Evolutionary conservation across 768 basidiomycete genomes (phyloP).

Genomic region (Fistulinella prunicolor): DNA sequence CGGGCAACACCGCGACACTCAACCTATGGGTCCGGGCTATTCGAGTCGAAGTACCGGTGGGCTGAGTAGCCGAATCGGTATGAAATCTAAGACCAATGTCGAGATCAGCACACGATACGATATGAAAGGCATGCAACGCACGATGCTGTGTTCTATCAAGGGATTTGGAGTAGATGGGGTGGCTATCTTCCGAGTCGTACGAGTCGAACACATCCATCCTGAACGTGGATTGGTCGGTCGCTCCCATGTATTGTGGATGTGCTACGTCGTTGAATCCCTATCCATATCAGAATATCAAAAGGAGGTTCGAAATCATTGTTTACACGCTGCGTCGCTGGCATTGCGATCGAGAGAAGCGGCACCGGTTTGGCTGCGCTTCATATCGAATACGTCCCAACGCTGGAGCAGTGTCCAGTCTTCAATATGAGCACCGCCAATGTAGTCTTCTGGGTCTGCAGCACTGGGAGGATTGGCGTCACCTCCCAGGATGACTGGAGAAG

Average conservation of each 20-base stretch:
- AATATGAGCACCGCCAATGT: neutral
- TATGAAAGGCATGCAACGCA: neutral
- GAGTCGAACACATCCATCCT: no score
- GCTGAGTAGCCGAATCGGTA: neutral
- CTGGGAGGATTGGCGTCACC: no score
- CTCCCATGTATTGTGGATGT: neutral
- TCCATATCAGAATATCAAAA: neutral
- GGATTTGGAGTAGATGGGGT: neutral
- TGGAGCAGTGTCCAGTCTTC: conserved; percentile 11
- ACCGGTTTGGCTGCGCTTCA: conserved; percentile 17
- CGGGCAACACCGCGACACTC: neutral
- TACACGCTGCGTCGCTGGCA: conserved; percentile 9
- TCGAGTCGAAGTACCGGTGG: neutral
- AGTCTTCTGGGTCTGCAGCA: no score
- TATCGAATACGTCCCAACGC: neutral
- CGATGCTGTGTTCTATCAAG: conserved; percentile 16
- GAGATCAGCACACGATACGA: conserved; percentile 3
- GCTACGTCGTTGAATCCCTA: conserved; percentile 14
- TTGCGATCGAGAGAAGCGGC: conserved; percentile 22
- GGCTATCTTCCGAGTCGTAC: conserved; percentile 8
- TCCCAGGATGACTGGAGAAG: no score
- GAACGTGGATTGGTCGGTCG: conserved; percentile 1
- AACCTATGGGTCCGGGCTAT: neutral
- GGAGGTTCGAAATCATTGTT: conserved; percentile 9
- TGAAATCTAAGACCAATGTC: conserved; percentile 7